phyloP scores from a whole-genome alignment of 2,329 filamentous ascomycete genomes.

The Drechmeria coniospora region DNA sequence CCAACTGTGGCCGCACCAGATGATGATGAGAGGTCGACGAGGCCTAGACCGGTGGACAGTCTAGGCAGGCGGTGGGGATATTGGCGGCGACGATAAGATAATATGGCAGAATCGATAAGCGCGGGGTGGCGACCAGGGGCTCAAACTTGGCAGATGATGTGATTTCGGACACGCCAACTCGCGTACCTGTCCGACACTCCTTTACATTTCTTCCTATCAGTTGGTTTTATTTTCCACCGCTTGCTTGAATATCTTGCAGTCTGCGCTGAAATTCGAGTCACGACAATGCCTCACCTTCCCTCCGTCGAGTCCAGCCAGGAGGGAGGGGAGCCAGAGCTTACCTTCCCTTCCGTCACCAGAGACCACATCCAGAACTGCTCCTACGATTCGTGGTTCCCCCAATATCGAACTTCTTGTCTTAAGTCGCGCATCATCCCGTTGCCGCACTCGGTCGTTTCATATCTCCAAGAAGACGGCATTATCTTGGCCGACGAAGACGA shows the following conservation, averaged over 20 bases:
- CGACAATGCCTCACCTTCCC: slow-evolving; percentile 22
- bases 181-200: no score
- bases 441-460: slow-evolving; percentile 59
- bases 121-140: slow-evolving; percentile 6
- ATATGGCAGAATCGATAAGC: slow-evolving; percentile 12
- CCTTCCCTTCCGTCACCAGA: slow-evolving; percentile 71
- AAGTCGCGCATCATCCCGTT: slow-evolving; percentile 77
- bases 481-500: slow-evolving; percentile 59
- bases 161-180: no score
- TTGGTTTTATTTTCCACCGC: no score
- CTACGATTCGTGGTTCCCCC: slow-evolving; percentile 81
- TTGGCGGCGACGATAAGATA: slow-evolving; percentile 4
- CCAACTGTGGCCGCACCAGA: no score
- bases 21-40: no score
- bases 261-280: no score
- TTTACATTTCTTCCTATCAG: no score
- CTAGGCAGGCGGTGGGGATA: slow-evolving; percentile 9
- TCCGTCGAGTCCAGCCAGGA: slow-evolving; percentile 5
- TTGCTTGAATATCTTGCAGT: no score
- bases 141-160: no score
- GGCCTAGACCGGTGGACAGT: no score
- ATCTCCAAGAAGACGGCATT: slow-evolving; percentile 86
- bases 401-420: slow-evolving; percentile 66
- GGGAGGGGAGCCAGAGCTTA: slow-evolving; percentile 26
- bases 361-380: slow-evolving; percentile 89